These are phyloP conservation scores for Halophytophthora batemanensis DNA, from an alignment of 352 stramenopile species.

Conservation along the genomic window DNA sequence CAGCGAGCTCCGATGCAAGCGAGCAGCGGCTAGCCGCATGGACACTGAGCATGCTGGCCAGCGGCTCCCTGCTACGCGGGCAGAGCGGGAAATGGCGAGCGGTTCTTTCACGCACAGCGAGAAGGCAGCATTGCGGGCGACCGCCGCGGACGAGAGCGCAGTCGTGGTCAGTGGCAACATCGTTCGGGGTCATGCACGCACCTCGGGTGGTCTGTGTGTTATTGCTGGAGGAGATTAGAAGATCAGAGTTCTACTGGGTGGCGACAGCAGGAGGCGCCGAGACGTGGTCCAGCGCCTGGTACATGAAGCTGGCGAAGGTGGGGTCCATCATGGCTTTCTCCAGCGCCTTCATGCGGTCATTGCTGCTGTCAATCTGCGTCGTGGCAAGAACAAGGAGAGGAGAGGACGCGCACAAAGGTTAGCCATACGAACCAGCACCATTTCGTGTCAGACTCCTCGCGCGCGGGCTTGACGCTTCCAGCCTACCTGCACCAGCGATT, in stretches of 20 bases:
- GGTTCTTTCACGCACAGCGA: no score
- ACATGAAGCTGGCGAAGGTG: constrained; percentile 77
- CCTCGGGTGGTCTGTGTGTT: no score
- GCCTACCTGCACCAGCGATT: constrained; percentile 54
- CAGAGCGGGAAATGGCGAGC: no score
- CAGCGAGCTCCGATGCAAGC: no score
- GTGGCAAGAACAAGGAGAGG: constrained; percentile 5
- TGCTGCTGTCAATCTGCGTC: constrained; percentile 58
- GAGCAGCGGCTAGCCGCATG: no score
- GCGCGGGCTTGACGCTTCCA: background rate
- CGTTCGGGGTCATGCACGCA: no score
- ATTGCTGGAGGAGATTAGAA: no score
- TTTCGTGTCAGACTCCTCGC: background rate
- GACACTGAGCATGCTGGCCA: no score
- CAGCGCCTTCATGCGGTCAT: constrained; percentile 66
- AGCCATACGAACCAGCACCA: background rate
- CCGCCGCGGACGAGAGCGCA: no score
- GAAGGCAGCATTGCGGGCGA: no score
- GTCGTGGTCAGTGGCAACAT: no score
- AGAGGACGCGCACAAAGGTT: background rate
- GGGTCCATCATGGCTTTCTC: constrained; percentile 75
- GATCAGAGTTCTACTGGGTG: constrained; percentile 21
- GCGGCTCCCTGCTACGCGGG: no score
- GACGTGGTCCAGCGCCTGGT: constrained; percentile 64
- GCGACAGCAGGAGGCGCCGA: background rate